Conservation (phyloP, 371 early-diverging fungal species). For the Sporodiniella umbellata region DNA sequence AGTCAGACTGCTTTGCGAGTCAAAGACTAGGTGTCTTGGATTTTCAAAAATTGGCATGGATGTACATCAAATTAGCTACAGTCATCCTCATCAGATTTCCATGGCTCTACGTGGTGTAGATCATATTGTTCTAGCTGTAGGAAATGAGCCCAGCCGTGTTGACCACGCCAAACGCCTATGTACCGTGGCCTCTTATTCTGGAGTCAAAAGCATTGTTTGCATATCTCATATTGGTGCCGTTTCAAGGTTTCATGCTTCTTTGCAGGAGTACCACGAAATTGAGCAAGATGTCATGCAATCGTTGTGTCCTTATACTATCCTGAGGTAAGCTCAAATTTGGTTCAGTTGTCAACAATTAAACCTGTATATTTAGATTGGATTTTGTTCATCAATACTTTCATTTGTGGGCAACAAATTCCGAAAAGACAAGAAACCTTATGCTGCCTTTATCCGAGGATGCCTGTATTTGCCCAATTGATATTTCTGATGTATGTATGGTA, state of each 20-base stretch:
- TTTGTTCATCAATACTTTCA: slow-evolving; percentile 40
- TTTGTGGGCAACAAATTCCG: slow-evolving; percentile 26
- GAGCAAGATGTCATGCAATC: slow-evolving; percentile 35
- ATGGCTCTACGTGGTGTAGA: slow-evolving; percentile 39
- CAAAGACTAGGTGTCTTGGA: slow-evolving; percentile 20
- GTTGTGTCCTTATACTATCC: slow-evolving; percentile 33
- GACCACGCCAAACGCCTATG: slow-evolving; percentile 23
- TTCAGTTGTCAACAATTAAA: neutral
- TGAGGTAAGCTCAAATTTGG: slow-evolving; percentile 25
- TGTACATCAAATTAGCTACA: slow-evolving; percentile 30
- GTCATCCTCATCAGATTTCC: slow-evolving; percentile 32
- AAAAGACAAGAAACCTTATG: slow-evolving; percentile 16
- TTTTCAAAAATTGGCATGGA: slow-evolving; percentile 24
- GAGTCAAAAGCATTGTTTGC: slow-evolving; percentile 34
- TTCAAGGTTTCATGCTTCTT: slow-evolving; percentile 17
- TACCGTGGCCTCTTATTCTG: slow-evolving; percentile 30
- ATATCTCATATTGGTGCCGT: slow-evolving; percentile 45
- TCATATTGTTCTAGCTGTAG: slow-evolving; percentile 31
- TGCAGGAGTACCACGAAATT: slow-evolving; percentile 33
- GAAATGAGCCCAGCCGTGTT: slow-evolving; percentile 32
- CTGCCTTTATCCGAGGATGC: slow-evolving; percentile 17
- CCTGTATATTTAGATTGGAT: slow-evolving; percentile 28
- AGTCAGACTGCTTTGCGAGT: slow-evolving; percentile 31
- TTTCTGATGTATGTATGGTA: slow-evolving; percentile 26
- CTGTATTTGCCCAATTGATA: slow-evolving; percentile 23